Percentiles rank a stretch among this genome's conserved stretches.
phyloP scores from a whole-genome alignment of 108 stramenopile species.

The Cyclostephanos tholiformis region DNA sequence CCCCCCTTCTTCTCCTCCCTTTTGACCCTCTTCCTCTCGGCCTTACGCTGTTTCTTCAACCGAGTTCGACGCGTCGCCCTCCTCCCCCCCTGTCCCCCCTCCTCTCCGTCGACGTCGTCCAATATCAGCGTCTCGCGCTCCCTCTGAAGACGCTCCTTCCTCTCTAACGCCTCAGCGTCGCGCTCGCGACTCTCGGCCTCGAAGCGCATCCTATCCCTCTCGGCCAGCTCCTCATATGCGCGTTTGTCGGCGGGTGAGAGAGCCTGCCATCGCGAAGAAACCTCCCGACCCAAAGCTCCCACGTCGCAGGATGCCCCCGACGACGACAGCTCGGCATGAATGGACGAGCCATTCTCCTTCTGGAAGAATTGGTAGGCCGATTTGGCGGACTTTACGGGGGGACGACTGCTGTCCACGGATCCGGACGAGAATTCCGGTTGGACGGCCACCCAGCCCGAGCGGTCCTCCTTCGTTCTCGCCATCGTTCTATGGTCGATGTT shows the following conservation, averaged over 20 bases:
- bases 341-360: slow-evolving; percentile 53
- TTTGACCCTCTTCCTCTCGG: slow-evolving; percentile 32
- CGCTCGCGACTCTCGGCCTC: slow-evolving; percentile 71
- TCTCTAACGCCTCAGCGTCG: slow-evolving; percentile 60
- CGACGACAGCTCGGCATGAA: slow-evolving; percentile 56
- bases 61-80: slow-evolving; percentile 43
- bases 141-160: slow-evolving; percentile 15
- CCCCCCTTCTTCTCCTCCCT: slow-evolving; percentile 42
- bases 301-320: slow-evolving; percentile 60
- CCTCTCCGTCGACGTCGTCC: slow-evolving; percentile 52
- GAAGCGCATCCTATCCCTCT: slow-evolving; percentile 61
- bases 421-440: slow-evolving; percentile 60
- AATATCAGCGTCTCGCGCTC: slow-evolving; percentile 45
- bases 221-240: slow-evolving; percentile 64
- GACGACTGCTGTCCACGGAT: slow-evolving; percentile 9
- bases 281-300: slow-evolving; percentile 56
- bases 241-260: slow-evolving; percentile 41
- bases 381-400: slow-evolving; percentile 57
- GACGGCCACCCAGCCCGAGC: slow-evolving; percentile 85
- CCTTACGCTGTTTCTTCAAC: slow-evolving; percentile 33
- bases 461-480: slow-evolving; percentile 72
- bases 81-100: slow-evolving; percentile 20
- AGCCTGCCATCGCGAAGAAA: slow-evolving; percentile 67
- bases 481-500: slow-evolving; percentile 28
- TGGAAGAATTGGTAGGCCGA: slow-evolving; percentile 82